A percentile compares a stretch with the other conserved stretches of the same genome.
phyloP scores from a whole-genome alignment of 176 grass and related monocot genomes.

The Guadua angustifolia region DNA sequence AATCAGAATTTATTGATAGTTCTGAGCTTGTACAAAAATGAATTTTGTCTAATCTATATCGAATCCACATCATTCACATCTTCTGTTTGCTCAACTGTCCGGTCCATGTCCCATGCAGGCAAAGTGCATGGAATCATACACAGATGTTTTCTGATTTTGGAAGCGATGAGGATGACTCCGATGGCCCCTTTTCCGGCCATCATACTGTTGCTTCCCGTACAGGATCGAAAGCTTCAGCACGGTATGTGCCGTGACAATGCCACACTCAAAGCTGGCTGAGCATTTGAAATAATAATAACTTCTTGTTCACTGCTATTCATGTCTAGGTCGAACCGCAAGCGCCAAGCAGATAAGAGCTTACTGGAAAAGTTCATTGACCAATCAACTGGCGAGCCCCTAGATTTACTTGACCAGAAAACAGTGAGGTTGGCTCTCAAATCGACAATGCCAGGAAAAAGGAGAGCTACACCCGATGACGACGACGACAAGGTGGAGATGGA shows the following conservation, averaged over 20 bases:
- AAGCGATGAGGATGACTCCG: slow-evolving; percentile 68
- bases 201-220: slow-evolving; percentile 46
- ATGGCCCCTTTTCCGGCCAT: slow-evolving; percentile 36
- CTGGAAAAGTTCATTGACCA: slow-evolving; percentile 70
- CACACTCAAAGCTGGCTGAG: neutral
- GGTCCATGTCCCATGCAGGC: slow-evolving; percentile 52
- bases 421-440: slow-evolving; percentile 72
- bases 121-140: slow-evolving; percentile 93
- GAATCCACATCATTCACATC: neutral
- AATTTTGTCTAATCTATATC: slow-evolving; percentile 3
- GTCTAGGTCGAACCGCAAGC: slow-evolving; percentile 59
- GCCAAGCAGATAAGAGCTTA: slow-evolving; percentile 58
- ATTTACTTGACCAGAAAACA: slow-evolving; percentile 80
- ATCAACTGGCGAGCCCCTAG: slow-evolving; percentile 71
- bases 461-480: slow-evolving; percentile 39
- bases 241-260: slow-evolving; percentile 53
- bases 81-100: slow-evolving; percentile 28
- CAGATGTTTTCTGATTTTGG: slow-evolving; percentile 92
- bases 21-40: neutral
- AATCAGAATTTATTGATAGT: slow-evolving; percentile 5
- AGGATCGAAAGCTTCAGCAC: slow-evolving; percentile 68
- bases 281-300: slow-evolving; percentile 1
- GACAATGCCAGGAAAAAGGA: slow-evolving; percentile 55
- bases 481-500: slow-evolving; percentile 70
- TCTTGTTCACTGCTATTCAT: slow-evolving; percentile 39